Conservation (phyloP, 225 moss, liverwort and hornwort genomes). For the Straminergon stramineum region DNA sequence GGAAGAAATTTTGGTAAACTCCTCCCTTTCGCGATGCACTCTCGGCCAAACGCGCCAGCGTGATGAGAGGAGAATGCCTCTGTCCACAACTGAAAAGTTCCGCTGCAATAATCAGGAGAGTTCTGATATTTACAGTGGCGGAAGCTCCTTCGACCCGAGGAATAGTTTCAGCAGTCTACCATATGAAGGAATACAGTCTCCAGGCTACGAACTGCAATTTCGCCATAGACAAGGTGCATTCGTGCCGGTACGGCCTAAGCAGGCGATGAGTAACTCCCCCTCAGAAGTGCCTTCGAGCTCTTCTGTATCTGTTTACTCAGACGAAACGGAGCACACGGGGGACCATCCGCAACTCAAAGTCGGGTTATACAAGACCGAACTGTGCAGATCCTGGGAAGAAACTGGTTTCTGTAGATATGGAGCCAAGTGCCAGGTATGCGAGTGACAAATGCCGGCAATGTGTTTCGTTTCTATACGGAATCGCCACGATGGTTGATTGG, state of each 20-base stretch:
- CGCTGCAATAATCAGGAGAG: neutral
- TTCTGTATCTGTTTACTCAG: constrained; percentile 31
- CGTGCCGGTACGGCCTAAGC: constrained; percentile 13
- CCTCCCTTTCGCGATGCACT: neutral
- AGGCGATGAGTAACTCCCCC: neutral
- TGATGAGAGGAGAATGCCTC: constrained; percentile 7
- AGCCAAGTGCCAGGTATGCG: constrained; percentile 47
- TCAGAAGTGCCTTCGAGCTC: constrained; percentile 22
- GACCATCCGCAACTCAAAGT: constrained; percentile 31
- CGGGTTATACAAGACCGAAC: constrained; percentile 53
- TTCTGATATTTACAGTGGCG: neutral
- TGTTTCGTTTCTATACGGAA: neutral
- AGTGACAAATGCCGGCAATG: neutral
- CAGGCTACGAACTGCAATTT: constrained; percentile 7
- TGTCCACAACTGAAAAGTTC: neutral
- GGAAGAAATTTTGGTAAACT: neutral
- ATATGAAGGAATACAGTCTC: neutral
- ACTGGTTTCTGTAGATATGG: constrained; percentile 48
- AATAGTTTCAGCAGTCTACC: neutral
- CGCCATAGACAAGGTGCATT: constrained; percentile 3
- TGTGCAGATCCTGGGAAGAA: constrained; percentile 65
- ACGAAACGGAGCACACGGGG: constrained; percentile 25
- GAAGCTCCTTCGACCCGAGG: neutral
- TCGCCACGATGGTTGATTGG: neutral
- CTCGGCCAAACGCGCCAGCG: neutral